Evolutionary conservation across 2,329 filamentous ascomycete genomes (phyloP).

Genomic region (Penicillium palitans): DNA sequence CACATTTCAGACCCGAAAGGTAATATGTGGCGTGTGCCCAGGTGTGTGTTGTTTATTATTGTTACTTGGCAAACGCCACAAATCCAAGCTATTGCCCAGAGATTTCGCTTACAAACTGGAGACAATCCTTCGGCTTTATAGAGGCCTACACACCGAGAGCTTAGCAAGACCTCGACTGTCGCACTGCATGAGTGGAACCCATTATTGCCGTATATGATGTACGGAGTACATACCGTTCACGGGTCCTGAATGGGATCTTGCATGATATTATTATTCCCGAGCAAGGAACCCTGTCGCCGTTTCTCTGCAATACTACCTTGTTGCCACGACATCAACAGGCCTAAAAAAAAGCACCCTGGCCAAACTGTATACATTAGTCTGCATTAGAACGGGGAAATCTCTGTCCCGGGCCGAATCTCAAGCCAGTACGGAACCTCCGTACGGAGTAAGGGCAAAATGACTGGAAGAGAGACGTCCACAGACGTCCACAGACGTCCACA

Average conservation of each 20-base stretch:
- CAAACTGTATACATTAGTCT: neutral
- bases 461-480: constrained; percentile 1
- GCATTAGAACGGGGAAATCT: constrained; percentile 10
- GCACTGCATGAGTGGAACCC: neutral
- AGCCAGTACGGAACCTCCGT: neutral
- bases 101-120: neutral
- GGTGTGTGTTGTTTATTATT: neutral
- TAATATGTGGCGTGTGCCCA: neutral
- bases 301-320: neutral
- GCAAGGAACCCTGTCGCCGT: neutral
- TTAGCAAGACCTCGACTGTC: neutral
- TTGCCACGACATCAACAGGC: neutral
- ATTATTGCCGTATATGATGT: neutral
- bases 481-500: no score
- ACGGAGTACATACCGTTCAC: neutral
- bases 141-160: neutral
- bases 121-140: neutral
- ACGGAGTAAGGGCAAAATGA: neutral
- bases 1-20: neutral
- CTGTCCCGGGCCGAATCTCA: constrained; percentile 21
- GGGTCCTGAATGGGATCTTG: neutral
- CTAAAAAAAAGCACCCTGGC: neutral
- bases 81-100: neutral
- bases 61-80: constrained; percentile 4
- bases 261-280: neutral